phyloP scores from a whole-genome alignment of 306 rosid species.

The Senna siamea region DNA sequence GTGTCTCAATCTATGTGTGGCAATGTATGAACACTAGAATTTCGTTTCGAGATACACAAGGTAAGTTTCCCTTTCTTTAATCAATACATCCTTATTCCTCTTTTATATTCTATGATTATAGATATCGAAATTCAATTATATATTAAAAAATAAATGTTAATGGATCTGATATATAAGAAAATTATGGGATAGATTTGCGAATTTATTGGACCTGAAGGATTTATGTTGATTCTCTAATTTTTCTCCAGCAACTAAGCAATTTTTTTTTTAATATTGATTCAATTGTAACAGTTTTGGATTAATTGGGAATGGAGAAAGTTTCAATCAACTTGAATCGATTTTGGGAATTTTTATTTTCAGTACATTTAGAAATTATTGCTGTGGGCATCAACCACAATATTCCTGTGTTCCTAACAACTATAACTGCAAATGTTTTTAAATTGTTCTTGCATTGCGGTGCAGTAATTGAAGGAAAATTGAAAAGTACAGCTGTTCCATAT shows the following conservation, averaged over 20 bases:
- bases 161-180: slow-evolving; percentile 19
- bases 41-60: slow-evolving; percentile 31
- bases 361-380: background rate
- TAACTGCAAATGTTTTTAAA: no score
- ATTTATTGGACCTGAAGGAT: background rate
- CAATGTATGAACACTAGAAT: slow-evolving; percentile 9
- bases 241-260: slow-evolving; percentile 4
- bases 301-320: background rate
- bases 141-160: background rate
- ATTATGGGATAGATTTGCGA: slow-evolving; percentile 7
- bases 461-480: background rate
- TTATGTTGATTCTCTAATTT: slow-evolving; percentile 6
- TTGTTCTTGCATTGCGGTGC: no score
- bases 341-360: background rate
- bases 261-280: slow-evolving; percentile 10
- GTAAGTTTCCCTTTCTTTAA: slow-evolving; percentile 31
- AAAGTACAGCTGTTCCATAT: background rate
- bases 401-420: background rate
- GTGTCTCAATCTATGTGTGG: slow-evolving; percentile 15
- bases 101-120: background rate
- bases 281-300: background rate
- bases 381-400: background rate
- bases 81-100: background rate
- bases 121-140: background rate
- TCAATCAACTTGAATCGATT: background rate